Evolutionary conservation across 1,284 basidiomycete genomes (phyloP).

Genomic region (Sutorius eximius): DNA sequence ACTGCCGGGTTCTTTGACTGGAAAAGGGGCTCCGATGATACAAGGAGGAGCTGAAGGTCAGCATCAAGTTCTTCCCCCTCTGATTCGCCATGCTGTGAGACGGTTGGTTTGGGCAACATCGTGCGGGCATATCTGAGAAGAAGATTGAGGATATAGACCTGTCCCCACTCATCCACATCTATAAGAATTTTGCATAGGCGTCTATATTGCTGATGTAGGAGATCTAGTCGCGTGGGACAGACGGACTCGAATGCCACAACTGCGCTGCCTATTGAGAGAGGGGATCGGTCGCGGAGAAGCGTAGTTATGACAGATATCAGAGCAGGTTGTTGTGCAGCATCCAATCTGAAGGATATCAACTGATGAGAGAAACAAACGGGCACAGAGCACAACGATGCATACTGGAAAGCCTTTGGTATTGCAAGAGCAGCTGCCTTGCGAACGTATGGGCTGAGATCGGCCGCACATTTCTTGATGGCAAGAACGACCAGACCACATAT

Average conservation of each 20-base stretch:
- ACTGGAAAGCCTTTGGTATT: constrained; percentile 86
- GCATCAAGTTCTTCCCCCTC: constrained; percentile 57
- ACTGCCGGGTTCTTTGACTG: constrained; percentile 87
- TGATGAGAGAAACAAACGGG: not conserved
- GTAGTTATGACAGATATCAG: constrained; percentile 75
- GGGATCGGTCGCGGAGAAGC: constrained; percentile 80
- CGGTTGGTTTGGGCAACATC: constrained; percentile 77
- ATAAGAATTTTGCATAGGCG: constrained; percentile 81
- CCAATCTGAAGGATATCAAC: constrained; percentile 54
- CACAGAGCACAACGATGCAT: constrained; percentile 56
- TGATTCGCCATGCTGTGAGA: constrained; percentile 32
- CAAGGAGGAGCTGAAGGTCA: constrained; percentile 78
- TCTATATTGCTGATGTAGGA: constrained; percentile 88
- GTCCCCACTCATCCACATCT: constrained; percentile 97
- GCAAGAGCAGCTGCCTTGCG: constrained; percentile 90
- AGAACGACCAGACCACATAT: constrained; percentile 85
- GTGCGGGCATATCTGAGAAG: constrained; percentile 81
- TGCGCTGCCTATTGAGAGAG: constrained; percentile 86
- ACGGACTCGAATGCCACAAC: constrained; percentile 83
- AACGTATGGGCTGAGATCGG: constrained; percentile 91
- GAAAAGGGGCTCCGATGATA: constrained; percentile 72
- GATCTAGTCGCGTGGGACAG: constrained; percentile 81
- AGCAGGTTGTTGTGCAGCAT: constrained; percentile 67
- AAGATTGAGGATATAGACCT: constrained; percentile 78
- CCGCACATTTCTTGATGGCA: constrained; percentile 88